Conservation (phyloP, 345 rosid genomes). For the Citrus reticulata region DNA sequence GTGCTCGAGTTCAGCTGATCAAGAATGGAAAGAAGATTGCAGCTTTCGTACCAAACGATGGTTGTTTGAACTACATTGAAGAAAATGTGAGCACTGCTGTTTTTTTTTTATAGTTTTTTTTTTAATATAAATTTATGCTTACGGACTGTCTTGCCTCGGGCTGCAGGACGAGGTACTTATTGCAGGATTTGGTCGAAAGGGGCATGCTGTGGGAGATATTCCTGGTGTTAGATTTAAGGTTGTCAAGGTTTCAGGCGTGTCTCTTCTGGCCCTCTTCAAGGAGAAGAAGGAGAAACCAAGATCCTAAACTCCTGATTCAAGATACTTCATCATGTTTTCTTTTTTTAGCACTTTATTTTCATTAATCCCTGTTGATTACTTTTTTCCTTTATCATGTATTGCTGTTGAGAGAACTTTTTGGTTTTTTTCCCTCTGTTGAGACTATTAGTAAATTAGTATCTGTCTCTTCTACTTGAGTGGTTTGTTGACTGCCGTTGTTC, state of each 20-base stretch:
- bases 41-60: slow-evolving; percentile 43
- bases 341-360: background rate
- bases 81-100: slow-evolving; percentile 29
- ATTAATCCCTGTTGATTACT: background rate
- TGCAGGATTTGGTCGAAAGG: slow-evolving; percentile 60
- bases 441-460: background rate
- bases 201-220: slow-evolving; percentile 74
- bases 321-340: background rate
- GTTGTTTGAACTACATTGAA: slow-evolving; percentile 42
- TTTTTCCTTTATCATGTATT: background rate
- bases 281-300: slow-evolving; percentile 75
- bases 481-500: background rate
- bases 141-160: background rate
- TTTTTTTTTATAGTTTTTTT: background rate
- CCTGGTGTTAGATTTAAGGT: slow-evolving; percentile 81
- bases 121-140: background rate
- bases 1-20: slow-evolving; percentile 40
- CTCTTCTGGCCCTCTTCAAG: slow-evolving; percentile 64
- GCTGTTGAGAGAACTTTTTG: background rate
- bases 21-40: slow-evolving; percentile 46
- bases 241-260: slow-evolving; percentile 70
- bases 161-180: slow-evolving; percentile 64
- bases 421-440: too few relatives aligned
- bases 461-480: background rate
- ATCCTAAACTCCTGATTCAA: slow-evolving; percentile 26